Evolutionary conservation across 148 eudicot genomes (phyloP).

Genomic region (Cornus florida): DNA sequence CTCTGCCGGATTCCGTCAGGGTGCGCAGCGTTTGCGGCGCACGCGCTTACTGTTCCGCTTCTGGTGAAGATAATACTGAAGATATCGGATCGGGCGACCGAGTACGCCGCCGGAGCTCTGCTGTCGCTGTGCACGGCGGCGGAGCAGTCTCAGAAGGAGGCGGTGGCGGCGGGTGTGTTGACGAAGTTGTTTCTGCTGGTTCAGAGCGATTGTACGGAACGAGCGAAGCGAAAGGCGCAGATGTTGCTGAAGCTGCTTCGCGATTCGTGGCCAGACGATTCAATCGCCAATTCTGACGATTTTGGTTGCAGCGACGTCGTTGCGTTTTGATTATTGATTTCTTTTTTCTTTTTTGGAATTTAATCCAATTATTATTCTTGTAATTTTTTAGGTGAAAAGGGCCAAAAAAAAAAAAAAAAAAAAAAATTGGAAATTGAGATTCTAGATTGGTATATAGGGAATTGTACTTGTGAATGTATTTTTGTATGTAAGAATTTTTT

Average conservation of each 20-base stretch:
- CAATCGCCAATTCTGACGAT: conserved; percentile 52
- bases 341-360: no score
- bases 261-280: conserved; percentile 77
- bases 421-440: background rate
- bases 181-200: conserved; percentile 69
- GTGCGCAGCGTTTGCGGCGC: conserved; percentile 60
- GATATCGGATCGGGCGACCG: conserved; percentile 80
- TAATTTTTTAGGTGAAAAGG: conserved; percentile 10
- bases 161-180: conserved; percentile 80
- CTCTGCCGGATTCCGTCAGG: conserved; percentile 72
- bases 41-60: conserved; percentile 62
- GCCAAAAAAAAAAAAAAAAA: conserved; percentile 13
- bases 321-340: conserved; percentile 37
- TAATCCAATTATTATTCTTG: background rate
- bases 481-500: conserved; percentile 16
- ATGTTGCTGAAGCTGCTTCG: conserved; percentile 72
- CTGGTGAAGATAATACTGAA: conserved; percentile 60
- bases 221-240: conserved; percentile 80
- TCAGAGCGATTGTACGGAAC: conserved; percentile 78
- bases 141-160: conserved; percentile 58
- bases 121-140: conserved; percentile 59
- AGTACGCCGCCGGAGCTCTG: conserved; percentile 81
- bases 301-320: conserved; percentile 63
- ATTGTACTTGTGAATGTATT: background rate
- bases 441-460: conserved; percentile 16